These are phyloP conservation scores for Neofusicoccum kwambonambiense DNA, from an alignment of 2,329 filamentous ascomycete genomes.

Conservation along the genomic window DNA sequence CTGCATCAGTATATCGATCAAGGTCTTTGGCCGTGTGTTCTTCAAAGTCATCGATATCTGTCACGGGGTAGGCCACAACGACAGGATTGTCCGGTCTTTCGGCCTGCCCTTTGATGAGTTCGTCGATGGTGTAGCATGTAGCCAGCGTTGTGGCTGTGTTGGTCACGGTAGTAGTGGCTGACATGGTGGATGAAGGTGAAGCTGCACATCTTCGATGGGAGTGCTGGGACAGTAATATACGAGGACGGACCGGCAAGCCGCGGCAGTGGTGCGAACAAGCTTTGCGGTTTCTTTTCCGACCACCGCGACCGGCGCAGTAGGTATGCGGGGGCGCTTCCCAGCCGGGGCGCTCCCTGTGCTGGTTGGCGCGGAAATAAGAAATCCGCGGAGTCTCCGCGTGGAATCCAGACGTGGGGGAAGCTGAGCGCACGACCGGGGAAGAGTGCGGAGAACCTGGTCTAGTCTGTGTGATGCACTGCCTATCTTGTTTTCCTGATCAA, in stretches of 20 bases:
- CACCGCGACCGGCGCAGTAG: background rate
- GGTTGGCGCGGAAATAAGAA: background rate
- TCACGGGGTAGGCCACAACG: conserved; percentile 26
- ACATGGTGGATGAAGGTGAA: background rate
- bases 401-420: background rate
- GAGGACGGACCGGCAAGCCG: background rate
- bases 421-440: background rate
- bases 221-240: too few relatives aligned
- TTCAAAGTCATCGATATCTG: conserved; percentile 27
- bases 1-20: conserved; percentile 28
- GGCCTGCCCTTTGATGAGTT: conserved; percentile 27
- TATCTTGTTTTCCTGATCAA: too few relatives aligned
- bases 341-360: too few relatives aligned
- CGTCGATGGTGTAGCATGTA: conserved; percentile 25
- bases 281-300: conserved; percentile 7
- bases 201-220: too few relatives aligned
- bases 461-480: too few relatives aligned
- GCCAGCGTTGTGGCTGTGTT: background rate
- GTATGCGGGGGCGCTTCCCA: background rate
- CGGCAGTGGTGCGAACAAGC: background rate
- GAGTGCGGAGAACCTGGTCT: background rate
- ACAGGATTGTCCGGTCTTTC: conserved; percentile 22
- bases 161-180: background rate
- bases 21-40: conserved; percentile 27
- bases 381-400: background rate